Percentiles rank a stretch among this genome's conserved stretches.
Evolutionary conservation across 768 basidiomycete species (phyloP).

Genomic region (Lactarius hatsudake): DNA sequence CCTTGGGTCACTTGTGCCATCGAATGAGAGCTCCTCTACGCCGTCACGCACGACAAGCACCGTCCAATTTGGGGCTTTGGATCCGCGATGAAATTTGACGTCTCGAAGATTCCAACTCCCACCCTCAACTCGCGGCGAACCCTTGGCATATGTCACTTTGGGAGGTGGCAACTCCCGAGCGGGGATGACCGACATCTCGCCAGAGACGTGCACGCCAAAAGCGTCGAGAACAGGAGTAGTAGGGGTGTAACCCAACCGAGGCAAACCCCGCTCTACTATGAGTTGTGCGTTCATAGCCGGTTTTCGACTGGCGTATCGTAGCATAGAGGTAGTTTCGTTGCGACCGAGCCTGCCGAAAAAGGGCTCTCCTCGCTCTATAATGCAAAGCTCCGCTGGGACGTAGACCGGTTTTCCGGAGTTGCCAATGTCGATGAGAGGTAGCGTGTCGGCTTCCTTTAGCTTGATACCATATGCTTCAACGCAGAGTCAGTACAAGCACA

Average conservation of each 20-base stretch:
- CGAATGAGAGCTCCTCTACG: conserved; percentile 34
- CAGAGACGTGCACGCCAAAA: conserved; percentile 57
- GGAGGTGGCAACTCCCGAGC: conserved; percentile 65
- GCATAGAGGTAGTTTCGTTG: conserved; percentile 68
- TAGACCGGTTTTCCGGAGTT: conserved; percentile 34
- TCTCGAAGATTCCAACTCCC: conserved; percentile 78
- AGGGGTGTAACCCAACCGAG: conserved; percentile 49
- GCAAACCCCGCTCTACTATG: conserved; percentile 60
- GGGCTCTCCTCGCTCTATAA: conserved; percentile 55
- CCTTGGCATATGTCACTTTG: conserved; percentile 50
- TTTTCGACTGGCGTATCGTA: conserved; percentile 60
- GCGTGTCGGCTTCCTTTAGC: conserved; percentile 40
- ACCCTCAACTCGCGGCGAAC: conserved; percentile 43
- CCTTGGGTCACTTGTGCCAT: conserved; percentile 42
- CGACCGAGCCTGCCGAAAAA: conserved; percentile 60
- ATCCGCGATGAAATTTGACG: conserved; percentile 63
- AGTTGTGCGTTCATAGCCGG: conserved; percentile 56
- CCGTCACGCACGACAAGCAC: conserved; percentile 63
- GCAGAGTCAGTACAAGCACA: not conserved
- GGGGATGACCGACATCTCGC: conserved; percentile 61
- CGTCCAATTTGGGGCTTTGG: conserved; percentile 55
- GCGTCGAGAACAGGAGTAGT: conserved; percentile 38
- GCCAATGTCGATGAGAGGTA: conserved; percentile 40
- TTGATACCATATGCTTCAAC: conserved; percentile 55
- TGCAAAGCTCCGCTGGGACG: conserved; percentile 71